Evolutionary conservation across 1,284 basidiomycete genomes (phyloP).

Genomic region (Pseudozyma flocculosa): DNA sequence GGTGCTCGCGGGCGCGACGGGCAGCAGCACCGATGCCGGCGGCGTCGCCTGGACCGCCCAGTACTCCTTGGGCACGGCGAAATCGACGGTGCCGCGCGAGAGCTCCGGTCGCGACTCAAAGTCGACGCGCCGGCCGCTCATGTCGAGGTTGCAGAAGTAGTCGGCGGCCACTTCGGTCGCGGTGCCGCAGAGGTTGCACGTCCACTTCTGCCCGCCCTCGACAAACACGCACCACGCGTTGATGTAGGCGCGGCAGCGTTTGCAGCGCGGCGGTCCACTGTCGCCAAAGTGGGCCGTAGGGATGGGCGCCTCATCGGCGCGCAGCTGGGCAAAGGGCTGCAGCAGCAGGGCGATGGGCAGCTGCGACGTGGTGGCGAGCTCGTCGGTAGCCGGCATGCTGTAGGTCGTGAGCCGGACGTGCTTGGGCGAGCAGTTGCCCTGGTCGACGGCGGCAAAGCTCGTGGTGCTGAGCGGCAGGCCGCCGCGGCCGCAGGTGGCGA

Average conservation of each 20-base stretch:
- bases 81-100: constrained; percentile 87
- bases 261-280: constrained; percentile 80
- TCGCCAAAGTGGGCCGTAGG: constrained; percentile 71
- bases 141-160: constrained; percentile 85
- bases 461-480: constrained; percentile 75
- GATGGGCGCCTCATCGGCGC: constrained; percentile 66
- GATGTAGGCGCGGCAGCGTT: constrained; percentile 83
- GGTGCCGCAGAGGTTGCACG: constrained; percentile 85
- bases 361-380: constrained; percentile 77
- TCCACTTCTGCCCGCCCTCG: constrained; percentile 82
- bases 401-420: constrained; percentile 70
- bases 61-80: constrained; percentile 79
- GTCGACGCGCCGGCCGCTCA: constrained; percentile 78
- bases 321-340: constrained; percentile 84
- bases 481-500: constrained; percentile 72
- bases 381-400: constrained; percentile 75
- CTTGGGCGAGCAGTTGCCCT: constrained; percentile 74
- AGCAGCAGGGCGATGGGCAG: constrained; percentile 78
- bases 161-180: constrained; percentile 70
- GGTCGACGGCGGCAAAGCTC: constrained; percentile 85
- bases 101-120: constrained; percentile 82
- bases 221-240: constrained; percentile 92
- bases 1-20: constrained; percentile 46
- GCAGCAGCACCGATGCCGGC: constrained; percentile 38
- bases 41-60: constrained; percentile 69